phyloP scores from a whole-genome alignment of 2,329 filamentous ascomycete species.

The Pyricularia grisea region DNA sequence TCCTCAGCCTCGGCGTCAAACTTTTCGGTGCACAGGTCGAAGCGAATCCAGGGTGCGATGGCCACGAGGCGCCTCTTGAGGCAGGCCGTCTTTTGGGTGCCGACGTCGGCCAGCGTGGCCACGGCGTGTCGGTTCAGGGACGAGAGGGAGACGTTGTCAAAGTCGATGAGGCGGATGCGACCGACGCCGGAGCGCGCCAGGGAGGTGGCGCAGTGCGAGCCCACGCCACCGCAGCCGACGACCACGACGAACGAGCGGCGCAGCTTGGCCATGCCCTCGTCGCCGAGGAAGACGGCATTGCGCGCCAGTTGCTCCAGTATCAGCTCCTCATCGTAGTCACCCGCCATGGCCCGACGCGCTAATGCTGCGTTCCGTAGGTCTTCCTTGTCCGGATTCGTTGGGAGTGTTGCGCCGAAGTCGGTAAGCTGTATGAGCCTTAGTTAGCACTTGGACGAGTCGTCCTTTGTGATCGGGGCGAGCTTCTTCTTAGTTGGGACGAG shows the following conservation, averaged over 20 bases:
- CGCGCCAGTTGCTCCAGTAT: constrained; percentile 91
- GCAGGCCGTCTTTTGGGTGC: constrained; percentile 82
- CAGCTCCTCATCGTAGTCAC: constrained; percentile 65
- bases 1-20: constrained; percentile 62
- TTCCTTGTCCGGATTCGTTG: constrained; percentile 42
- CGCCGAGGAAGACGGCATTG: constrained; percentile 82
- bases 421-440: constrained; percentile 39
- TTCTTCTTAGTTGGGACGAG: neutral
- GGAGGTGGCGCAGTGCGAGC: constrained; percentile 80
- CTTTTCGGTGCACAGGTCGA: constrained; percentile 78
- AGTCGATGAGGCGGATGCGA: constrained; percentile 84
- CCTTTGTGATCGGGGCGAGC: neutral
- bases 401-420: constrained; percentile 45
- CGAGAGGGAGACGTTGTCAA: constrained; percentile 93
- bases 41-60: constrained; percentile 83
- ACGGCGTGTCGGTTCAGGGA: constrained; percentile 94
- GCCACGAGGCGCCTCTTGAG: constrained; percentile 72
- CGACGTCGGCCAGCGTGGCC: constrained; percentile 87
- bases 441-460: neutral
- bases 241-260: constrained; percentile 77
- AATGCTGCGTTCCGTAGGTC: constrained; percentile 50
- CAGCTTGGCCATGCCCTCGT: constrained; percentile 70
- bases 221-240: constrained; percentile 89
- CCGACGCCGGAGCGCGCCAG: constrained; percentile 83
- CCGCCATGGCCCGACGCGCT: constrained; percentile 49